These are phyloP conservation scores for Thymus mandschuricus DNA, from an alignment of 257 asterid species.

Conservation along the genomic window DNA sequence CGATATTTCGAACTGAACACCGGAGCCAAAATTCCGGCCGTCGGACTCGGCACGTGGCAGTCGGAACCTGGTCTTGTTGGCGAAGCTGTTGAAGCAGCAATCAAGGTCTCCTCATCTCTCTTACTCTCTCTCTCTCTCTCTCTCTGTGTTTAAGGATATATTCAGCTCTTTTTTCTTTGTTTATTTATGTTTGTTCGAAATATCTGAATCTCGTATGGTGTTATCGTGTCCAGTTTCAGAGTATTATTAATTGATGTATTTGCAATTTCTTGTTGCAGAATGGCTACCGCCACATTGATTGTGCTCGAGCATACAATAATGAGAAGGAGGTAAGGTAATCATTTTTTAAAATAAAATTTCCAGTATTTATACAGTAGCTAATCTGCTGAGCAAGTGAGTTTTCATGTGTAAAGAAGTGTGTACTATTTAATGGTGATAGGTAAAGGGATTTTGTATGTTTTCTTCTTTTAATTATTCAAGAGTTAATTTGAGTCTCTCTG, in stretches of 20 bases:
- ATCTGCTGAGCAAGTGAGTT: too few species aligned
- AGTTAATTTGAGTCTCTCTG: too few species aligned
- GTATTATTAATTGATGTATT: not conserved
- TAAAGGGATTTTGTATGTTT: too few species aligned
- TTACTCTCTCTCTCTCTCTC: too few species aligned
- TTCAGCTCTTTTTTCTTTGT: too few species aligned
- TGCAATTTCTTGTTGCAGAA: slow-evolving; percentile 23
- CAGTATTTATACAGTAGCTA: not conserved
- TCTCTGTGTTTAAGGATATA: too few species aligned
- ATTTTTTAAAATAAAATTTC: too few species aligned
- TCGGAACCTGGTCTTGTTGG: slow-evolving; percentile 65
- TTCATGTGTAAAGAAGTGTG: too few species aligned
- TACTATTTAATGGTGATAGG: too few species aligned
- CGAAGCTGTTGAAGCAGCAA: slow-evolving; percentile 56
- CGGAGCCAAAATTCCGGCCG: slow-evolving; percentile 64
- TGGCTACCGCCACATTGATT: slow-evolving; percentile 50
- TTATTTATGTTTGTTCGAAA: not conserved
- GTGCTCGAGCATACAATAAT: slow-evolving; percentile 44
- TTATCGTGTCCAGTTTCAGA: not conserved
- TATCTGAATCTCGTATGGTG: not conserved
- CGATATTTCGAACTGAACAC: slow-evolving; percentile 55
- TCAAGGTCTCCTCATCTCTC: slow-evolving; percentile 41
- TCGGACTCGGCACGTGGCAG: slow-evolving; percentile 76
- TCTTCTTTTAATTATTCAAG: too few species aligned
- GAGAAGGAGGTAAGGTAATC: slow-evolving; percentile 41